Conservation (phyloP, 768 basidiomycete genomes). For the Scleroderma citrinum region DNA sequence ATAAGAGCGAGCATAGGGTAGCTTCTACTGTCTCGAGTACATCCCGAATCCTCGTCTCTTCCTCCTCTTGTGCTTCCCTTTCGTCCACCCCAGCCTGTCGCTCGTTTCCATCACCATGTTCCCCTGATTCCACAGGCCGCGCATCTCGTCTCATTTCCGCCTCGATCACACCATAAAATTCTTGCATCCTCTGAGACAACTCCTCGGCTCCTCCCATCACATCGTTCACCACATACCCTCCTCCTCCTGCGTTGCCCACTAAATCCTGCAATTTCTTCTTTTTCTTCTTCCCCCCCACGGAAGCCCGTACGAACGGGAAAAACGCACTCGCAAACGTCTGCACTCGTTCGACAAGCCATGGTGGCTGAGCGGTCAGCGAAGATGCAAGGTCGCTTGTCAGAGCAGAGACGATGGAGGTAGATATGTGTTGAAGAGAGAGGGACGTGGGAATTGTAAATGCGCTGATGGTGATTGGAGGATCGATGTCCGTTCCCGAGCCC, state of each 20-base stretch:
- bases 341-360: constrained; percentile 60
- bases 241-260: constrained; percentile 16
- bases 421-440: constrained; percentile 49
- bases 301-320: constrained; percentile 49
- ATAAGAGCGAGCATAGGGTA: constrained; percentile 66
- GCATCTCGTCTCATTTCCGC: constrained; percentile 45
- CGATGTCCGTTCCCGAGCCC: no score
- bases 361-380: constrained; percentile 36
- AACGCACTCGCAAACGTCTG: constrained; percentile 48
- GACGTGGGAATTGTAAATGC: constrained; percentile 52
- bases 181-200: constrained; percentile 52
- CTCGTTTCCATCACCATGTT: constrained; percentile 9
- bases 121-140: constrained; percentile 13
- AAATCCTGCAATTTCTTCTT: constrained; percentile 29
- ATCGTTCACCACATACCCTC: constrained; percentile 35
- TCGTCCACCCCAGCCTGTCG: constrained; percentile 13
- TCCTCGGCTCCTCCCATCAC: constrained; percentile 47
- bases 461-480: constrained; percentile 46
- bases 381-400: constrained; percentile 53
- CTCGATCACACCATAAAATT: constrained; percentile 63
- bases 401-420: constrained; percentile 46
- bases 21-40: constrained; percentile 73
- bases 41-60: constrained; percentile 46
- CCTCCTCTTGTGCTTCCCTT: constrained; percentile 16
- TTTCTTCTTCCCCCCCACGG: constrained; percentile 25